Conservation (phyloP, 2,329 filamentous ascomycete species). For the Xylariaceae sp. region DNA sequence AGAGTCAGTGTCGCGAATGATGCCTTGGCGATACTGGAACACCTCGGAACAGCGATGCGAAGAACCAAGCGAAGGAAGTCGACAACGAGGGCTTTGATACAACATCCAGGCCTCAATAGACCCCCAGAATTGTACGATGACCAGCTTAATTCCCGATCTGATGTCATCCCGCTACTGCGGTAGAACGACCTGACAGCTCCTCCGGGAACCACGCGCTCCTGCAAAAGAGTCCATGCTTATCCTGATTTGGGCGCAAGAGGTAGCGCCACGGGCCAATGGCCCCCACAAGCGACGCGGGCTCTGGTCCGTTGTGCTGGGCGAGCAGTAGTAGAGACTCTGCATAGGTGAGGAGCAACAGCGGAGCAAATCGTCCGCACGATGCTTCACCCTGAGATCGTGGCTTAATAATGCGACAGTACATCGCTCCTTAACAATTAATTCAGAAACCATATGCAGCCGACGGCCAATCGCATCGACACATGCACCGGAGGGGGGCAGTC, state of each 20-base stretch:
- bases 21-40: no score
- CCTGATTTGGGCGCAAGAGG: neutral
- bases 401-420: neutral
- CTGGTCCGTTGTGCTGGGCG: neutral
- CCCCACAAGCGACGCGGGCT: neutral
- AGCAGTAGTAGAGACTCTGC: neutral
- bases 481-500: neutral
- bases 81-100: neutral
- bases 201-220: neutral
- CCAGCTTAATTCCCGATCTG: conserved; percentile 15
- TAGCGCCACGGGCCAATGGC: neutral
- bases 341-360: neutral
- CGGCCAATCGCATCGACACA: no score
- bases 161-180: conserved; percentile 1
- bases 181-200: conserved; percentile 1
- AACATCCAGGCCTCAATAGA: neutral
- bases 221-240: neutral
- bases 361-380: neutral
- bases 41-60: no score
- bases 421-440: neutral
- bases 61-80: neutral
- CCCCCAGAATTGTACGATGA: neutral
- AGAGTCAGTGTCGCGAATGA: no score
- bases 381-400: no score
- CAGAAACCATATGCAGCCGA: no score